Evolutionary conservation across 1,139 yeast genomes (phyloP).

Genomic region (Arxiozyma heterogenica): DNA sequence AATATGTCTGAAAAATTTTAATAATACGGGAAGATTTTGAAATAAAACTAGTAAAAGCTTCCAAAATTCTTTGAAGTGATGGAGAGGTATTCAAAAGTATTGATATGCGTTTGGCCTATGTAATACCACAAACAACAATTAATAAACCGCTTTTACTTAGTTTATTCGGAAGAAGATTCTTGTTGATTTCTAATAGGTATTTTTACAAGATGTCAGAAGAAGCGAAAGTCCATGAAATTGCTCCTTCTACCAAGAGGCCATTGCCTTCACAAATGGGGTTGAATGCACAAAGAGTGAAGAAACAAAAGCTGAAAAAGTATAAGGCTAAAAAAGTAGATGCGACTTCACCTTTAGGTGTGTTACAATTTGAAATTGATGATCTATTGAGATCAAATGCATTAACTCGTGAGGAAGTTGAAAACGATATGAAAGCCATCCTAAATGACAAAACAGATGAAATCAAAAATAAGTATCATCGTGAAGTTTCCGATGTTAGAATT

Average conservation of each 20-base stretch:
- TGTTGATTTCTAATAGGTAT: neutral
- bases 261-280: slow-evolving; percentile 1
- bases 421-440: slow-evolving; percentile 57
- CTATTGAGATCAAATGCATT: slow-evolving; percentile 41
- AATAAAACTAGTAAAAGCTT: neutral
- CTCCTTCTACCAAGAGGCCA: slow-evolving; percentile 7
- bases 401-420: slow-evolving; percentile 40
- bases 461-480: slow-evolving; percentile 43
- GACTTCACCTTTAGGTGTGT: slow-evolving; percentile 74
- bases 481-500: slow-evolving; percentile 49
- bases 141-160: neutral
- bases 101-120: neutral
- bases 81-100: neutral
- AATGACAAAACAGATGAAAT: slow-evolving; percentile 45
- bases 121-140: neutral
- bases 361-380: slow-evolving; percentile 62
- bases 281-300: slow-evolving; percentile 15
- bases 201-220: slow-evolving; percentile 1
- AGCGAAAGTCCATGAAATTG: neutral
- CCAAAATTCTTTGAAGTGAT: neutral
- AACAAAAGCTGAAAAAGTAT: slow-evolving; percentile 39
- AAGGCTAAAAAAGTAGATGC: slow-evolving; percentile 59
- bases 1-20: neutral
- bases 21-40: neutral
- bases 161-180: neutral